Conservation (phyloP, 306 rosid species). For the Albizia julibrissin region DNA sequence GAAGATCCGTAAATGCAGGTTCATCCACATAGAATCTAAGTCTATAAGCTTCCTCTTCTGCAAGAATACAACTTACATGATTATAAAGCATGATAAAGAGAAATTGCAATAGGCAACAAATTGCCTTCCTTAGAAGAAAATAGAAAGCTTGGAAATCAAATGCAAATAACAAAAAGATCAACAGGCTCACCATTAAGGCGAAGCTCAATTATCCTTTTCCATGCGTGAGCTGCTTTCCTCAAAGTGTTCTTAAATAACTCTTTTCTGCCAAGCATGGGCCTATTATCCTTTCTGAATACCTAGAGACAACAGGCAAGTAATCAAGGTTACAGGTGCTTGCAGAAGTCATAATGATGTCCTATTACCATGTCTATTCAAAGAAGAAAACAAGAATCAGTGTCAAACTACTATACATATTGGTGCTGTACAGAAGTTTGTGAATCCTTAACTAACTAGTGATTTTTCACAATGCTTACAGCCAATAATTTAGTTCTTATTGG, state of each 20-base stretch:
- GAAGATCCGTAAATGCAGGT: constrained; percentile 91
- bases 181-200: constrained; percentile 62
- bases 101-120: neutral
- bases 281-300: constrained; percentile 83
- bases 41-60: constrained; percentile 82
- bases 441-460: neutral
- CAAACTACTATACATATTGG: constrained; percentile 13
- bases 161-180: constrained; percentile 11
- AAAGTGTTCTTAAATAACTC: constrained; percentile 82
- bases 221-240: constrained; percentile 80
- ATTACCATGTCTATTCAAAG: neutral
- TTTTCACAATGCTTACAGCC: neutral
- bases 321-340: constrained; percentile 5
- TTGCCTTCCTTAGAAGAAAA: neutral
- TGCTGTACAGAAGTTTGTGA: neutral
- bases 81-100: constrained; percentile 27
- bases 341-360: constrained; percentile 18
- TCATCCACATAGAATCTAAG: constrained; percentile 76
- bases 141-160: constrained; percentile 16
- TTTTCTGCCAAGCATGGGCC: constrained; percentile 64
- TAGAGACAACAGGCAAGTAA: constrained; percentile 32
- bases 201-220: constrained; percentile 85
- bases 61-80: constrained; percentile 12
- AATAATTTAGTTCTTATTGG: neutral
- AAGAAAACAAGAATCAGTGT: neutral